These are phyloP conservation scores for Trypanosoma scelopori DNA, from an alignment of 208 protist genomes.

Conservation along the genomic window DNA sequence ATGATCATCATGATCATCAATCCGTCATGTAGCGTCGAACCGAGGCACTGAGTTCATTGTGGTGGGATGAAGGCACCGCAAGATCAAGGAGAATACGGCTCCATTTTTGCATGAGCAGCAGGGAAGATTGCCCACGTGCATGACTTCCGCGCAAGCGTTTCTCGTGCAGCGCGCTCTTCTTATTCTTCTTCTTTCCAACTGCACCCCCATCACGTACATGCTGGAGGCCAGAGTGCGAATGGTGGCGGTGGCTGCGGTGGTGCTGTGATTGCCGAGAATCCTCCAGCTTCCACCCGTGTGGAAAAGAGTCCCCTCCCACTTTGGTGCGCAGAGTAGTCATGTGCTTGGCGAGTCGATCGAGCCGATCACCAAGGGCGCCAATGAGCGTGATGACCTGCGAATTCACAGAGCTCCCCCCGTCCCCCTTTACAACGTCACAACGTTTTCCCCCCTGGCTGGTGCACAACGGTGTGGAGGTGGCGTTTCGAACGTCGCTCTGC, in stretches of 20 bases:
- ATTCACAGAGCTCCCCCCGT: background rate
- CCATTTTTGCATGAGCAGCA: constrained; percentile 22
- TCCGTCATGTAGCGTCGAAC: constrained; percentile 14
- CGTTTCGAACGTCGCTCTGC: constrained; percentile 17
- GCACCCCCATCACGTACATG: background rate
- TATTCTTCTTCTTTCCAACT: background rate
- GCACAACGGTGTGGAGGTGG: background rate
- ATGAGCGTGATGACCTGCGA: constrained; percentile 26
- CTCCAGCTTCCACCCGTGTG: background rate
- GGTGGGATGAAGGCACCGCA: background rate
- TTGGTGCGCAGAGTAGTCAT: constrained; percentile 5
- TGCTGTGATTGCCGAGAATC: background rate
- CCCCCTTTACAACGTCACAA: too few species aligned
- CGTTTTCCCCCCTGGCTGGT: background rate
- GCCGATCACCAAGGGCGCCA: constrained; percentile 27
- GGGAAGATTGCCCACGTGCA: background rate
- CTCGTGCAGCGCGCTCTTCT: background rate
- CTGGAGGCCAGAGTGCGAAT: background rate
- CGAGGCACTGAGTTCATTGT: constrained; percentile 7
- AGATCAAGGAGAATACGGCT: constrained; percentile 25
- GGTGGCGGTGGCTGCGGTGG: background rate
- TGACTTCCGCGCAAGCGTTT: background rate
- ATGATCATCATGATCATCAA: background rate
- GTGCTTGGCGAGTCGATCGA: constrained; percentile 30
- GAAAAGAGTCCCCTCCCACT: background rate